phyloP scores from a whole-genome alignment of 1,284 basidiomycete species.

The Hymenochaete sp. region DNA sequence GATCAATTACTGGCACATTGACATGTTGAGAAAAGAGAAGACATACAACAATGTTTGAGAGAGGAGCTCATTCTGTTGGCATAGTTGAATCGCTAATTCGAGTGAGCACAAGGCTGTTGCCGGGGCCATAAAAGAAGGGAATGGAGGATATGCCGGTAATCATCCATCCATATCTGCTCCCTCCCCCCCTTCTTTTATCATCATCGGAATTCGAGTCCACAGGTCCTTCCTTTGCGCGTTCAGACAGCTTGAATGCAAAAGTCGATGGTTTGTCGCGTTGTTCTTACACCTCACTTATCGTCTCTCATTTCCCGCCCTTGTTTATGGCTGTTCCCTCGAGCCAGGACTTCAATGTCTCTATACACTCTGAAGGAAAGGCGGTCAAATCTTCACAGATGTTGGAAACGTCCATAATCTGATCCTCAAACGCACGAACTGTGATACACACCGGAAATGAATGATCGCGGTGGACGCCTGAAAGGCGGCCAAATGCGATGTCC shows the following conservation, averaged over 20 bases:
- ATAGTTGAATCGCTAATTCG: too few species aligned
- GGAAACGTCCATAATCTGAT: constrained; percentile 76
- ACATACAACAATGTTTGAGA: too few species aligned
- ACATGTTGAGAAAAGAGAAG: too few species aligned
- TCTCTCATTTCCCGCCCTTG: constrained; percentile 25
- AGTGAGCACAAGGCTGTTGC: too few species aligned
- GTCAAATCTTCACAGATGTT: constrained; percentile 98
- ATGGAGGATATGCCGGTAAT: too few species aligned
- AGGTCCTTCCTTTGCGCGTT: constrained; percentile 27
- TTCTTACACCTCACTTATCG: constrained; percentile 27
- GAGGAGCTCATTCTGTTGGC: too few species aligned
- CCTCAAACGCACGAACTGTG: constrained; percentile 89
- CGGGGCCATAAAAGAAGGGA: too few species aligned
- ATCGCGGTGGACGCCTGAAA: constrained; percentile 88
- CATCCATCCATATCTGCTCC: constrained; percentile 42
- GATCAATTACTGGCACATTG: too few species aligned
- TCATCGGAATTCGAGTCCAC: constrained; percentile 26
- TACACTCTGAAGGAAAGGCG: constrained; percentile 80
- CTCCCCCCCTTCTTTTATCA: constrained; percentile 33
- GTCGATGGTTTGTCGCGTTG: constrained; percentile 25
- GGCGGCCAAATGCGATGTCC: constrained; percentile 85
- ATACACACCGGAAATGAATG: constrained; percentile 87
- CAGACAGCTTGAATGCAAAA: constrained; percentile 54
- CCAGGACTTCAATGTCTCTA: constrained; percentile 58
- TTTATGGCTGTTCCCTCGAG: constrained; percentile 53